These are phyloP conservation scores for Ustulina deusta DNA, from an alignment of 2,329 filamentous ascomycete genomes.

Conservation along the genomic window DNA sequence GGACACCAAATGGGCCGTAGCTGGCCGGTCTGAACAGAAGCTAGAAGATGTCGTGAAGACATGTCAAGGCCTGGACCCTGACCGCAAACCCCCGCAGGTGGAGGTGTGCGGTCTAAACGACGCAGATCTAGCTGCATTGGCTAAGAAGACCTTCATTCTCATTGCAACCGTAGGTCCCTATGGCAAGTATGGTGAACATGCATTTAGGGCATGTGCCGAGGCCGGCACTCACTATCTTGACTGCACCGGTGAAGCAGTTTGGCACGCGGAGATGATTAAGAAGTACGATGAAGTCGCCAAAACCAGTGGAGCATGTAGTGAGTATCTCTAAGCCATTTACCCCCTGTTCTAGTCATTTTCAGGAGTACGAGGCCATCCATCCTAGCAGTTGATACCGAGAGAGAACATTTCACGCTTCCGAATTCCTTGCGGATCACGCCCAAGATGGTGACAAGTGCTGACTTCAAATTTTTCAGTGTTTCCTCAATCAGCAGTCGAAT, in stretches of 20 bases:
- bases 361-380: neutral
- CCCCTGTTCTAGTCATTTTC: neutral
- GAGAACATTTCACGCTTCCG: no score
- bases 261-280: slow-evolving; percentile 69
- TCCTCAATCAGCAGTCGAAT: slow-evolving; percentile 72
- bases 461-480: slow-evolving; percentile 56
- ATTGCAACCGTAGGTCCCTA: slow-evolving; percentile 73
- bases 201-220: slow-evolving; percentile 71
- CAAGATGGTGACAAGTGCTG: neutral
- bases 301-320: slow-evolving; percentile 62
- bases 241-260: slow-evolving; percentile 71
- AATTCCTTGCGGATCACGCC: no score
- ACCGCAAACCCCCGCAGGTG: slow-evolving; percentile 67
- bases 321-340: slow-evolving; percentile 2
- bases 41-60: slow-evolving; percentile 76
- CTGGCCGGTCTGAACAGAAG: slow-evolving; percentile 59
- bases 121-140: slow-evolving; percentile 60
- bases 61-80: slow-evolving; percentile 73
- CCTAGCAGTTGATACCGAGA: neutral
- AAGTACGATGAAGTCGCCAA: slow-evolving; percentile 68
- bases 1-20: slow-evolving; percentile 50
- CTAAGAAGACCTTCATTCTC: slow-evolving; percentile 67
- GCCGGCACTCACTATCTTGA: slow-evolving; percentile 74
- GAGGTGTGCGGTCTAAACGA: slow-evolving; percentile 64
- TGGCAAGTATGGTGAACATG: slow-evolving; percentile 65